These are phyloP conservation scores for Emydomyces testavorans DNA, from an alignment of 2,329 filamentous ascomycete genomes.

Conservation along the genomic window DNA sequence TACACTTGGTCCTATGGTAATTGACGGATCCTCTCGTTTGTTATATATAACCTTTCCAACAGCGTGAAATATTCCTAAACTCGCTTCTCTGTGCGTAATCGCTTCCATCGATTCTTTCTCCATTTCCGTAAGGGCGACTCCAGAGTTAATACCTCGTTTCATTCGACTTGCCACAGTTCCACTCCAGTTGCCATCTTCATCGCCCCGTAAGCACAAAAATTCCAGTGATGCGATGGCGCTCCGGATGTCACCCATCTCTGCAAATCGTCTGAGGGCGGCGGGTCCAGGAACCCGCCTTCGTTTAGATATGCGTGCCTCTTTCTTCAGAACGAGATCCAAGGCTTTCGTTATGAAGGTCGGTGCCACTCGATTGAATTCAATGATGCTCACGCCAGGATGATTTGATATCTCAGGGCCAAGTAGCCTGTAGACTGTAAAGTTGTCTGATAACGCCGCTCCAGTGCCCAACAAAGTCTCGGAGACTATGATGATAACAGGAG, in stretches of 20 bases:
- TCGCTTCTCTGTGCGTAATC: conserved; percentile 77
- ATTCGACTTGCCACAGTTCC: conserved; percentile 58
- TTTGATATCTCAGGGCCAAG: conserved; percentile 76
- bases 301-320: conserved; percentile 70
- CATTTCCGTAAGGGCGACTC: conserved; percentile 51
- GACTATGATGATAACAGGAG: conserved; percentile 76
- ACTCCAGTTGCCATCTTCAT: conserved; percentile 62
- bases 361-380: conserved; percentile 90
- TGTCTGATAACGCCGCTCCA: conserved; percentile 73
- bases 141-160: conserved; percentile 46
- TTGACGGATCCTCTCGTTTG: conserved; percentile 56
- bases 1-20: conserved; percentile 25
- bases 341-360: conserved; percentile 77
- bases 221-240: conserved; percentile 87
- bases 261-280: conserved; percentile 62
- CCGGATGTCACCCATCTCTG: conserved; percentile 81
- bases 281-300: conserved; percentile 65
- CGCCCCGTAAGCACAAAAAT: conserved; percentile 77
- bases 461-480: conserved; percentile 84
- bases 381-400: conserved; percentile 64
- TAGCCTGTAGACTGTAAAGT: conserved; percentile 81
- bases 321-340: conserved; percentile 66
- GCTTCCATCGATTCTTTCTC: conserved; percentile 70
- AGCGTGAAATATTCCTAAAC: conserved; percentile 87
- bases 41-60: conserved; percentile 96